phyloP scores from a whole-genome alignment of 495 filamentous ascomycete genomes.

The Copromyces sp. region DNA sequence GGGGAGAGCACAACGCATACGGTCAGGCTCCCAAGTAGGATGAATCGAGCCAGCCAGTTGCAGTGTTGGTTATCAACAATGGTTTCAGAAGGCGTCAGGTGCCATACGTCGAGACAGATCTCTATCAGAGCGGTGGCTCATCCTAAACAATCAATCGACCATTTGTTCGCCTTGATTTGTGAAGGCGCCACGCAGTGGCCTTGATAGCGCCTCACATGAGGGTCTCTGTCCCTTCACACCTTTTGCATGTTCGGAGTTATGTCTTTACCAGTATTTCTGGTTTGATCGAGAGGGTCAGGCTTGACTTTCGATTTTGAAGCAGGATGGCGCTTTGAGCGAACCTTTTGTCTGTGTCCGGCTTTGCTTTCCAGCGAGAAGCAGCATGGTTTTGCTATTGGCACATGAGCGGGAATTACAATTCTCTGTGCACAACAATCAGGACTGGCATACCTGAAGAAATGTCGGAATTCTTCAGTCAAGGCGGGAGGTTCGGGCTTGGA shows the following conservation, averaged over 20 bases:
- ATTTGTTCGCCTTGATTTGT: not conserved
- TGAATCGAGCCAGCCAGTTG: not conserved
- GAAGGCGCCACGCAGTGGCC: not conserved
- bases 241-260: not conserved
- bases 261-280: not conserved
- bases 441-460: not conserved
- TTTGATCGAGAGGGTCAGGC: not conserved
- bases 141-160: not conserved
- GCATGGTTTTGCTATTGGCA: not conserved
- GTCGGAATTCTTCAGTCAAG: not conserved
- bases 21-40: slow-evolving; percentile 3
- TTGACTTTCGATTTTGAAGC: not conserved
- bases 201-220: not conserved
- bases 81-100: not conserved
- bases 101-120: not conserved
- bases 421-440: not conserved
- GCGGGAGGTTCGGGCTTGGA: not conserved
- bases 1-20: slow-evolving; percentile 3
- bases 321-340: not conserved
- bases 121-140: too few relatives aligned
- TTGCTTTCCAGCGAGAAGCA: not conserved
- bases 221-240: not conserved
- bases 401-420: not conserved
- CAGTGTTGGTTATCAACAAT: not conserved
- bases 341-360: not conserved